phyloP scores from a whole-genome alignment of 2,329 filamentous ascomycete species.

The Fusarium humuli region DNA sequence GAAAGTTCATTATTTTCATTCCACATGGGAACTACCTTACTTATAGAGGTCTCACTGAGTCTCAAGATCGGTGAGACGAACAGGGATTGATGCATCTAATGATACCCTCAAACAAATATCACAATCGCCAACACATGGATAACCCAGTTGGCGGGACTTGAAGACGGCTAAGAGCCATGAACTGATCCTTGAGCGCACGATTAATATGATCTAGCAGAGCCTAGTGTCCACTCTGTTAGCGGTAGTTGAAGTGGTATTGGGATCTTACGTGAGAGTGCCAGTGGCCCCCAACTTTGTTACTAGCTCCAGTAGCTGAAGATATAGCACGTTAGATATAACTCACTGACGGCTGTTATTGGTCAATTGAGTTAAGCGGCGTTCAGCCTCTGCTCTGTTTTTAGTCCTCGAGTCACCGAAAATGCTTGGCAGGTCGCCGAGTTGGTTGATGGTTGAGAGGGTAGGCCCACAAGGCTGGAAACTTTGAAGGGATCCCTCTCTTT shows the following conservation, averaged over 20 bases:
- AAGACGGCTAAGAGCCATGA: not conserved
- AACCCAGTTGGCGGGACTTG: not conserved
- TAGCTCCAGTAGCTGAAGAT: slow-evolving; percentile 6
- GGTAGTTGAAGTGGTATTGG: slow-evolving; percentile 3
- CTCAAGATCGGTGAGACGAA: not conserved
- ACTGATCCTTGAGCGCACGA: slow-evolving; percentile 2
- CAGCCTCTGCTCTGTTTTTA: slow-evolving; percentile 5
- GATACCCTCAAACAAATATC: not conserved
- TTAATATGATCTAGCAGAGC: not conserved
- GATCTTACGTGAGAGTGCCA: slow-evolving; percentile 27
- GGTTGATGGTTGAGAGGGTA: not conserved
- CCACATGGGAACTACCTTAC: not conserved
- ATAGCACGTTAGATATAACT: not conserved
- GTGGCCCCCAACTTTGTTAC: slow-evolving; percentile 18
- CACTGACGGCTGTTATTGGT: not conserved
- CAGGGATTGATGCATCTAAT: not conserved
- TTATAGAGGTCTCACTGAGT: slow-evolving; percentile 1
- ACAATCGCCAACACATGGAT: not conserved
- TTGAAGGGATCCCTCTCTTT: not conserved
- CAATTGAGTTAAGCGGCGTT: not conserved
- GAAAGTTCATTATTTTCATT: not conserved
- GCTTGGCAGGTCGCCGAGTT: slow-evolving; percentile 10
- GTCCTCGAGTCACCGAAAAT: not conserved
- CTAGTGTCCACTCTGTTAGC: not conserved
- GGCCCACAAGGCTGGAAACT: slow-evolving; percentile 13